phyloP scores from a whole-genome alignment of 2,329 filamentous ascomycete genomes.

The Nannizzia gypsea region DNA sequence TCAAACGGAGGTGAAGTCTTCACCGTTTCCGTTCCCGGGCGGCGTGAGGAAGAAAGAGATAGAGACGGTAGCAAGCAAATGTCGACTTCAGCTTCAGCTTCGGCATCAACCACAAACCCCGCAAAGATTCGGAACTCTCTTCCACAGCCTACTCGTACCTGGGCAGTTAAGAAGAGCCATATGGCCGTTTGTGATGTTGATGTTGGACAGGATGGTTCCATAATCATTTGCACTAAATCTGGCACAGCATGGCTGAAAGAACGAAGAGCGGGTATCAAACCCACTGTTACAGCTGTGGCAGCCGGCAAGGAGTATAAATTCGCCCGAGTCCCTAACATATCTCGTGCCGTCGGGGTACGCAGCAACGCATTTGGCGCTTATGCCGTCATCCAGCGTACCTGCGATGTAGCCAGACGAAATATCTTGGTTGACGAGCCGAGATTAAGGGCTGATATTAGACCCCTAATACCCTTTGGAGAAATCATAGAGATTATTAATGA shows the following conservation, averaged over 20 bases:
- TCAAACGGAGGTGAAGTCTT: constrained; percentile 79
- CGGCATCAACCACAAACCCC: constrained; percentile 79
- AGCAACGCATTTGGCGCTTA: constrained; percentile 86
- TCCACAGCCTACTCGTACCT: constrained; percentile 67
- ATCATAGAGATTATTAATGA: constrained; percentile 30
- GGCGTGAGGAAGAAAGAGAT: constrained; percentile 38
- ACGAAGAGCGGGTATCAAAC: constrained; percentile 45
- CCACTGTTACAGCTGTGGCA: constrained; percentile 38
- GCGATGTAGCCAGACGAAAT: constrained; percentile 62
- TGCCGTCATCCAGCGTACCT: constrained; percentile 74
- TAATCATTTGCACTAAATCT: constrained; percentile 85
- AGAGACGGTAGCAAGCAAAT: background rate
- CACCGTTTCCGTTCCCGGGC: constrained; percentile 64
- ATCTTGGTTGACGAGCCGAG: constrained; percentile 55
- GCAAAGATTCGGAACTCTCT: constrained; percentile 77
- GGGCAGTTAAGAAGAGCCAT: constrained; percentile 74
- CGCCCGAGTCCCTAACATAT: constrained; percentile 75
- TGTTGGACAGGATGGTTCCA: constrained; percentile 83
- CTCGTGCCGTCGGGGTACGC: constrained; percentile 68
- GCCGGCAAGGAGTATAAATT: constrained; percentile 91
- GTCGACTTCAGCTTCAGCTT: constrained; percentile 42
- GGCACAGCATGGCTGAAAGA: constrained; percentile 88
- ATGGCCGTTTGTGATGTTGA: constrained; percentile 77
- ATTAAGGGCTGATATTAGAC: constrained; percentile 62
- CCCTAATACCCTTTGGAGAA: constrained; percentile 55